phyloP scores from a whole-genome alignment of 1,284 basidiomycete genomes.

The Entoloma clypeatum region DNA sequence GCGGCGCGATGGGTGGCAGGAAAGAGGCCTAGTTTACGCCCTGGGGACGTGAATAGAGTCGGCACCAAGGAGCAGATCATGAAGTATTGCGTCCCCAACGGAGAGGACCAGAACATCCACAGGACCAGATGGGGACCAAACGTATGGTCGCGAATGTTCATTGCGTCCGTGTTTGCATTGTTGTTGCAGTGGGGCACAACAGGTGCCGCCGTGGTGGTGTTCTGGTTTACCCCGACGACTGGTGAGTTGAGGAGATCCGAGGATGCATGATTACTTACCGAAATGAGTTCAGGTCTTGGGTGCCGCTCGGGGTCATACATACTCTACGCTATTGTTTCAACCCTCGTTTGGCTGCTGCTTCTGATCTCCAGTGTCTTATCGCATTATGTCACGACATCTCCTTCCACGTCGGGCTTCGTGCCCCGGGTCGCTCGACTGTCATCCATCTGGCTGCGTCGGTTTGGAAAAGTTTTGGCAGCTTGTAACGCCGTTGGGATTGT shows the following conservation, averaged over 20 bases:
- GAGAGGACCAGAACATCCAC: background rate
- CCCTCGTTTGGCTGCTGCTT: slow-evolving; percentile 30
- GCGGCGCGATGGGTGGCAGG: slow-evolving; percentile 9
- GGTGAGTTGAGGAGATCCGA: slow-evolving; percentile 17
- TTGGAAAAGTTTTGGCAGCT: slow-evolving; percentile 28
- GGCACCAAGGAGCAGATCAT: slow-evolving; percentile 27
- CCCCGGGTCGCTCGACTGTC: slow-evolving; percentile 3
- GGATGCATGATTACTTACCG: background rate
- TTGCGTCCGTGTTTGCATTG: slow-evolving; percentile 33
- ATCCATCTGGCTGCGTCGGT: slow-evolving; percentile 24
- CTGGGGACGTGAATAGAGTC: slow-evolving; percentile 16
- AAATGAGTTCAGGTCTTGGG: slow-evolving; percentile 27
- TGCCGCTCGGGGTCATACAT: slow-evolving; percentile 39
- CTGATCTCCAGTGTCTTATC: slow-evolving; percentile 19
- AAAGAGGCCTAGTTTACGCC: slow-evolving; percentile 1
- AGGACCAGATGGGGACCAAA: slow-evolving; percentile 24
- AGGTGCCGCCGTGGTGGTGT: slow-evolving; percentile 30
- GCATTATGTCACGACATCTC: slow-evolving; percentile 14
- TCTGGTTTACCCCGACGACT: slow-evolving; percentile 36
- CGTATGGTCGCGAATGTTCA: slow-evolving; percentile 28
- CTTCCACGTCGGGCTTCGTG: background rate
- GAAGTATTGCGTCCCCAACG: slow-evolving; percentile 21
- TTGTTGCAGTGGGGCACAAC: slow-evolving; percentile 40
- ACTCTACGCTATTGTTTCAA: slow-evolving; percentile 35
- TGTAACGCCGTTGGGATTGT: slow-evolving; percentile 31